phyloP scores from a whole-genome alignment of 306 rosid species.

The Senna siamea region DNA sequence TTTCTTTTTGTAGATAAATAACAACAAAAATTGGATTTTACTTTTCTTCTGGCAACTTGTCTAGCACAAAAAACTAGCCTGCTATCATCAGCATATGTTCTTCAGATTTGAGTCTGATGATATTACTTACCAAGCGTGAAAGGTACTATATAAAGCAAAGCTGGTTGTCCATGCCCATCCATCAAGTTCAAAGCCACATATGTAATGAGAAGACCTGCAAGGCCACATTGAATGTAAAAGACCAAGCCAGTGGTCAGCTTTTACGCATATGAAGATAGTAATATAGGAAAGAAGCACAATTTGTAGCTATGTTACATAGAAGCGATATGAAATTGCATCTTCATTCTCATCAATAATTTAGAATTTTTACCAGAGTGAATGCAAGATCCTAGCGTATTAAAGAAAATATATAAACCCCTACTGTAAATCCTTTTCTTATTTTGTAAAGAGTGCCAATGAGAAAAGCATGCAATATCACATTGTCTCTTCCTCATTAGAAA shows the following conservation, averaged over 20 bases:
- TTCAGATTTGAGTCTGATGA: constrained; percentile 8
- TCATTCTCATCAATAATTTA: neutral
- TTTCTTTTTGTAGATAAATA: neutral
- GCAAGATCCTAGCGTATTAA: too few species aligned
- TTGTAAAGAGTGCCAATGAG: neutral
- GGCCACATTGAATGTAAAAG: constrained; percentile 14
- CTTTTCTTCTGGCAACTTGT: neutral
- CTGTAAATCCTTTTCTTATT: neutral
- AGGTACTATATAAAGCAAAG: constrained; percentile 94
- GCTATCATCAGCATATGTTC: neutral
- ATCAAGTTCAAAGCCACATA: constrained; percentile 95
- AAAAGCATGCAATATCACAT: neutral
- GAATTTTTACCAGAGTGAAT: too few species aligned
- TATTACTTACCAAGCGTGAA: constrained; percentile 82
- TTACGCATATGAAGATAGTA: neutral
- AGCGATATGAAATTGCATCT: neutral
- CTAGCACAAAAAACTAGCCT: neutral
- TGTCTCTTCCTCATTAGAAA: neutral
- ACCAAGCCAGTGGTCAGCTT: constrained; percentile 5
- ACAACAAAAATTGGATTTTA: neutral
- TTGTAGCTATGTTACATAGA: neutral
- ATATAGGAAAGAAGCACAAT: constrained; percentile 25
- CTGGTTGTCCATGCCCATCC: constrained; percentile 99
- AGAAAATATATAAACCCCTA: too few species aligned
- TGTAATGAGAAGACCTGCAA: constrained; percentile 86